Conservation (phyloP, 1,284 basidiomycete species). For the Takashimella tepidaria region DNA sequence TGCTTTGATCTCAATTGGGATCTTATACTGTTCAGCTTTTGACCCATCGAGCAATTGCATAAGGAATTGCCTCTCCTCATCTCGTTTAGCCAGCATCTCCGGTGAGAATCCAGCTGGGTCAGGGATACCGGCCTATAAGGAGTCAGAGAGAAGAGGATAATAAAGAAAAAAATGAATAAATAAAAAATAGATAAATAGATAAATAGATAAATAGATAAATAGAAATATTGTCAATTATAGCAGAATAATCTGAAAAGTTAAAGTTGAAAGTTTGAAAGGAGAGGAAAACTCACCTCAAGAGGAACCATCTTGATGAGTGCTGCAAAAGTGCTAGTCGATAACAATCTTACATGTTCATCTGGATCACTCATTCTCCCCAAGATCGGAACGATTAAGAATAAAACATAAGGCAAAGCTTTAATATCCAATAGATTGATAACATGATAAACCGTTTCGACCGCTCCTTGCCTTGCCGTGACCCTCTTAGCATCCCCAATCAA, state of each 20-base stretch:
- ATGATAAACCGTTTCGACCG: constrained; percentile 87
- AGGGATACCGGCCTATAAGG: constrained; percentile 74
- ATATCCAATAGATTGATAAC: constrained; percentile 88
- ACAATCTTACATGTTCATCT: constrained; percentile 83
- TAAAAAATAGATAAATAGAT: too few relatives aligned
- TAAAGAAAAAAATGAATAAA: too few relatives aligned
- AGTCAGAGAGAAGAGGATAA: background rate
- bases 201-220: too few relatives aligned
- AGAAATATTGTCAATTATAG: too few relatives aligned
- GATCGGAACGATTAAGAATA: constrained; percentile 94
- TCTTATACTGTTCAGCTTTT: constrained; percentile 85
- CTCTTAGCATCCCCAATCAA: constrained; percentile 73
- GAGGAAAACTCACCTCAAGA: constrained; percentile 64
- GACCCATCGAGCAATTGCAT: constrained; percentile 89
- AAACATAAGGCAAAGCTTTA: constrained; percentile 92
- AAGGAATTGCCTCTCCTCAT: constrained; percentile 86
- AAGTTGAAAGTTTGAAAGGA: background rate
- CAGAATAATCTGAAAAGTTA: too few relatives aligned
- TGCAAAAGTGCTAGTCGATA: constrained; percentile 95
- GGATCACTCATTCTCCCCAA: constrained; percentile 96
- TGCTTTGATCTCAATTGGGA: constrained; percentile 86
- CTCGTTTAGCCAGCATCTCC: constrained; percentile 79
- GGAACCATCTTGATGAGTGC: constrained; percentile 99
- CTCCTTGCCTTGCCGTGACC: constrained; percentile 79
- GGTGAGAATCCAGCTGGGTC: constrained; percentile 89